Conservation (phyloP, 768 basidiomycete species). For the Lactifluus rugatus region DNA sequence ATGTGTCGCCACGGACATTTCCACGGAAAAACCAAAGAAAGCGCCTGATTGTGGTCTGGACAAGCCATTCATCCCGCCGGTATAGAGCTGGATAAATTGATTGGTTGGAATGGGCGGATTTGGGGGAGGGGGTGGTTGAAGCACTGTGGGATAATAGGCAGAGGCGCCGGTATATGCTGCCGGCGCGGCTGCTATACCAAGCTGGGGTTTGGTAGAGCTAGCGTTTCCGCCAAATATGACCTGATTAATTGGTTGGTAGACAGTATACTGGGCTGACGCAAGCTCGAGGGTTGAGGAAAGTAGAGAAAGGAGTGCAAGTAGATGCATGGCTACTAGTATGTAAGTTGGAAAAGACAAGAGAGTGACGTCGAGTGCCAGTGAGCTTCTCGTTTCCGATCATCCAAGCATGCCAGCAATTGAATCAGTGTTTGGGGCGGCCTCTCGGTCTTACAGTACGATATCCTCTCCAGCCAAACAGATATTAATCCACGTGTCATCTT, state of each 20-base stretch:
- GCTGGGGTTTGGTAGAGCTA: slow-evolving; percentile 9
- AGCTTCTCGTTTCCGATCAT: too few relatives aligned
- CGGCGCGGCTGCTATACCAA: slow-evolving; percentile 26
- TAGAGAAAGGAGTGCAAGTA: slow-evolving; percentile 6
- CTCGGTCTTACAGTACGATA: too few relatives aligned
- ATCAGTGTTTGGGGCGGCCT: too few relatives aligned
- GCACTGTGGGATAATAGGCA: slow-evolving; percentile 43
- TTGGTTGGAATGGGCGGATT: slow-evolving; percentile 33
- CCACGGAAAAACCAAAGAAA: slow-evolving; percentile 68
- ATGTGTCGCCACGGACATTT: slow-evolving; percentile 62
- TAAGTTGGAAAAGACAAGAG: background rate
- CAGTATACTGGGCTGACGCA: slow-evolving; percentile 11
- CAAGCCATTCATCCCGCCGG: slow-evolving; percentile 26
- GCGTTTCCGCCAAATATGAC: slow-evolving; percentile 16
- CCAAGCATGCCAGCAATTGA: too few relatives aligned
- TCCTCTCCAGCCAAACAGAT: too few relatives aligned
- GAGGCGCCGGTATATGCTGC: slow-evolving; percentile 38
- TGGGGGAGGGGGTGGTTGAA: slow-evolving; percentile 43
- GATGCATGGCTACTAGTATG: too few relatives aligned
- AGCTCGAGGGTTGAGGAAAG: background rate
- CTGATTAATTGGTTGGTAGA: slow-evolving; percentile 17
- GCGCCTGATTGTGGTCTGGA: slow-evolving; percentile 40
- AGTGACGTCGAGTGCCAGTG: too few relatives aligned
- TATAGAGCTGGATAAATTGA: slow-evolving; percentile 36
- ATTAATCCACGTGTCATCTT: too few relatives aligned